A percentile compares a stretch with the other conserved stretches of the same genome.
Conservation (phyloP, 192 early-diverging fungal genomes). For the Backusella morwellensis region DNA sequence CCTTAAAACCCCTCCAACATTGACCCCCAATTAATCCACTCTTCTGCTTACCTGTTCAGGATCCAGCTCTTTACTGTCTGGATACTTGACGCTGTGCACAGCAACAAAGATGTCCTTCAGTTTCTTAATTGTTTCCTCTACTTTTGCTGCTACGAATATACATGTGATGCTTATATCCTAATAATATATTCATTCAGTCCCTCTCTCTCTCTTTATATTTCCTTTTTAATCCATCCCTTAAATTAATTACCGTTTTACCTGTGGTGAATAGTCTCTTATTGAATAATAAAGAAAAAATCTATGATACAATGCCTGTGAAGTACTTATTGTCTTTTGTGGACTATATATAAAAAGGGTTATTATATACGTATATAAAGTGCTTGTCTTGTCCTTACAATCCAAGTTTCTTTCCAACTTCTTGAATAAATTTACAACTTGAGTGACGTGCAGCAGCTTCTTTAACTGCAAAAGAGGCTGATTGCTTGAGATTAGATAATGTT, state of each 20-base stretch:
- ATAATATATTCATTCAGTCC: background rate
- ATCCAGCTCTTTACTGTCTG: constrained; percentile 51
- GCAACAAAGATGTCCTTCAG: constrained; percentile 75
- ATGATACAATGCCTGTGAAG: constrained; percentile 54
- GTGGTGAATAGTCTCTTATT: constrained; percentile 42
- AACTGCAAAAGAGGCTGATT: constrained; percentile 10
- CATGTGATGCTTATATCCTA: constrained; percentile 64
- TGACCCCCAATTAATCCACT: background rate
- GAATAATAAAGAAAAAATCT: constrained; percentile 57
- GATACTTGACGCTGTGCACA: constrained; percentile 51
- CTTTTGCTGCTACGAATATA: constrained; percentile 80
- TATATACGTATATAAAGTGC: background rate
- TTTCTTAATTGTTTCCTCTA: constrained; percentile 86
- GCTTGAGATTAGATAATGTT: constrained; percentile 13
- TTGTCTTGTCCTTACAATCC: constrained; percentile 46
- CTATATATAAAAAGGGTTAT: constrained; percentile 26
- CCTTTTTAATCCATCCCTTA: background rate
- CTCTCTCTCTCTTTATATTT: background rate
- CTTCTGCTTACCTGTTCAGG: constrained; percentile 44
- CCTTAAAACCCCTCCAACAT: background rate
- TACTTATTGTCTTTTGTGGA: constrained; percentile 59
- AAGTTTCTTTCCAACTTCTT: constrained; percentile 47
- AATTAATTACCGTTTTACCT: constrained; percentile 30
- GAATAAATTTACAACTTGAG: constrained; percentile 49
- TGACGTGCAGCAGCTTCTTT: constrained; percentile 24